phyloP scores from a whole-genome alignment of 2,329 filamentous ascomycete species.

The Westerdykella sp. region DNA sequence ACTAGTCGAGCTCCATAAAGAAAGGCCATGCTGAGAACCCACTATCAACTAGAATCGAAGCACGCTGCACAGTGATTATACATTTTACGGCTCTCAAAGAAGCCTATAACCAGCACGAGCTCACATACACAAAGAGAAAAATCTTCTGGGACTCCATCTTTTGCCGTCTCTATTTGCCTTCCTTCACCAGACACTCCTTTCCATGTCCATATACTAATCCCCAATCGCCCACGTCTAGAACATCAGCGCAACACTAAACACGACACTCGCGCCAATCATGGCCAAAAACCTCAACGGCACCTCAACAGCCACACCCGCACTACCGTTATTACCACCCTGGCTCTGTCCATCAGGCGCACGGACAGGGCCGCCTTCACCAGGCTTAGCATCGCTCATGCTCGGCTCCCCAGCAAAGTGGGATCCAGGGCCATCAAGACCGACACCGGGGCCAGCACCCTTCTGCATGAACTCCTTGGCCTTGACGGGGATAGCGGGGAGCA shows the following conservation, averaged over 20 bases:
- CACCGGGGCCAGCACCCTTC: conserved; percentile 2
- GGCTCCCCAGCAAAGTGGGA: conserved; percentile 29
- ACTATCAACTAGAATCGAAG: too few species aligned
- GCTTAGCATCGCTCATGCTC: conserved; percentile 21
- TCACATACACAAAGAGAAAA: too few species aligned
- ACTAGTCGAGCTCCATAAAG: too few species aligned
- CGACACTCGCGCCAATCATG: conserved; percentile 25
- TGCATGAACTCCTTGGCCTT: conserved; percentile 48
- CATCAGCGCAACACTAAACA: conserved; percentile 28
- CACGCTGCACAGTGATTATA: too few species aligned
- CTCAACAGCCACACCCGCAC: conserved; percentile 19
- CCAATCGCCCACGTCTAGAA: conserved; percentile 13
- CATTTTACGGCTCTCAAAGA: too few species aligned
- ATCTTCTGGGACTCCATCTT: too few species aligned
- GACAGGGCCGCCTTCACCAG: conserved; percentile 25
- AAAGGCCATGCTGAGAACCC: too few species aligned
- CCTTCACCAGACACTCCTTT: too few species aligned
- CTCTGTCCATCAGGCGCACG: conserved; percentile 15
- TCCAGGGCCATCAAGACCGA: conserved; percentile 8
- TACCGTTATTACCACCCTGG: conserved; percentile 2
- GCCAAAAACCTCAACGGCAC: conserved; percentile 26
- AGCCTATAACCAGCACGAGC: too few species aligned
- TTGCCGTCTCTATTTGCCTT: too few species aligned
- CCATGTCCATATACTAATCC: too few species aligned
- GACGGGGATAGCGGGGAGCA: conserved; percentile 53